Percentiles rank a stretch among this genome's conserved stretches.
These are phyloP conservation scores for Mortierella antarctica DNA, from an alignment of 192 early-diverging fungal species.

Conservation along the genomic window DNA sequence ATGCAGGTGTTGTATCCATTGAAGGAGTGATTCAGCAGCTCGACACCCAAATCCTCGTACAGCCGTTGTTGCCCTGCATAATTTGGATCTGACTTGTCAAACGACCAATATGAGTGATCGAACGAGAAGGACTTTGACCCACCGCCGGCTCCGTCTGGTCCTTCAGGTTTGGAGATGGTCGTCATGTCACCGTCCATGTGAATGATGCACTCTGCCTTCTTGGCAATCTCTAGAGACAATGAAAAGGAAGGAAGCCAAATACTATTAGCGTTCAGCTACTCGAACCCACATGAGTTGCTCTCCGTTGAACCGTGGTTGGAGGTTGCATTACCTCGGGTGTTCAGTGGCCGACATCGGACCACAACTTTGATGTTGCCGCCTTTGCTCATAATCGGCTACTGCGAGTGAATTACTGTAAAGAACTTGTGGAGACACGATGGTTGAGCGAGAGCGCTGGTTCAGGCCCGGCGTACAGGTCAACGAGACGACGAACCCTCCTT, in stretches of 20 bases:
- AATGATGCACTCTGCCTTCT: constrained; percentile 72
- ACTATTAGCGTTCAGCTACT: too few relatives aligned
- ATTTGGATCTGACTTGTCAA: constrained; percentile 67
- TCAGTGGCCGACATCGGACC: constrained; percentile 83
- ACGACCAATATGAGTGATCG: constrained; percentile 91
- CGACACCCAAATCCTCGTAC: constrained; percentile 79
- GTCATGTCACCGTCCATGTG: constrained; percentile 81
- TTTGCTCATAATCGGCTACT: constrained; percentile 38
- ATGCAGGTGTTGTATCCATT: constrained; percentile 94
- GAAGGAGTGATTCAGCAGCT: constrained; percentile 87
- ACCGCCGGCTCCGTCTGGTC: constrained; percentile 7
- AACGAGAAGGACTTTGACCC: constrained; percentile 77
- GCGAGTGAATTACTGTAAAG: neutral
- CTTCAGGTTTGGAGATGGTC: constrained; percentile 65
- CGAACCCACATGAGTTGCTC: neutral
- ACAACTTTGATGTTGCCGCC: constrained; percentile 78
- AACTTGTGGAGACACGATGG: too few relatives aligned
- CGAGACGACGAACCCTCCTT: too few relatives aligned
- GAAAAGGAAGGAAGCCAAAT: neutral
- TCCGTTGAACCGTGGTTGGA: neutral
- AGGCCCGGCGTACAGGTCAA: too few relatives aligned
- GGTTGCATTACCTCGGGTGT: constrained; percentile 66
- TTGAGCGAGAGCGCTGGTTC: neutral
- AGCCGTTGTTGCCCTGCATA: constrained; percentile 82
- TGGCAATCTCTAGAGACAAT: constrained; percentile 61